Evolutionary conservation across 345 rosid genomes (phyloP).

Genomic region (Hypericum androsaemum): DNA sequence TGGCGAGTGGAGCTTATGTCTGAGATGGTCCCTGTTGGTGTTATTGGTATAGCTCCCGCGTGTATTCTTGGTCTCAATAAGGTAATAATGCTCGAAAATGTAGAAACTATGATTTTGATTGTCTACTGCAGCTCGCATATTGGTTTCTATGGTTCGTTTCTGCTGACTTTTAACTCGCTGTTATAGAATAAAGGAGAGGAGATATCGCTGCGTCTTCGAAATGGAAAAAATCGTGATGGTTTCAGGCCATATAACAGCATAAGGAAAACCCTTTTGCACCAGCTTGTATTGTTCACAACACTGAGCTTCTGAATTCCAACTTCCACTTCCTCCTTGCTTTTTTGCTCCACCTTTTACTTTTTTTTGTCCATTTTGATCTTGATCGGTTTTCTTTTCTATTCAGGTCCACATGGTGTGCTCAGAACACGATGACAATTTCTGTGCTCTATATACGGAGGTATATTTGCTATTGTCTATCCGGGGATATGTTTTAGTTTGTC

Average conservation of each 20-base stretch:
- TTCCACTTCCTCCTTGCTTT: too few relatives aligned
- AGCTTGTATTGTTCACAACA: slow-evolving; percentile 49
- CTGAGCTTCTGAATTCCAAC: neutral
- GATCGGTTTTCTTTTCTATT: neutral
- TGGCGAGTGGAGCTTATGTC: slow-evolving; percentile 91
- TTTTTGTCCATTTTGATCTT: slow-evolving; percentile 9
- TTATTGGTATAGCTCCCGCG: slow-evolving; percentile 81
- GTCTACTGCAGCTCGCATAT: neutral
- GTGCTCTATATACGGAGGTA: slow-evolving; percentile 79
- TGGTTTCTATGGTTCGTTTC: neutral
- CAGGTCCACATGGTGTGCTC: slow-evolving; percentile 95
- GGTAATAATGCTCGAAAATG: slow-evolving; percentile 44
- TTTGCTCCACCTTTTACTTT: neutral
- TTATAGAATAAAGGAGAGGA: slow-evolving; percentile 89
- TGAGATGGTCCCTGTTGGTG: slow-evolving; percentile 95
- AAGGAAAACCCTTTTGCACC: slow-evolving; percentile 83
- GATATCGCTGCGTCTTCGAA: slow-evolving; percentile 89
- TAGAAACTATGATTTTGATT: neutral
- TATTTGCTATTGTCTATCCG: slow-evolving; percentile 8
- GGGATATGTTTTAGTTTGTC: neutral
- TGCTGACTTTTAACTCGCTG: slow-evolving; percentile 8
- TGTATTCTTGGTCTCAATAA: slow-evolving; percentile 83
- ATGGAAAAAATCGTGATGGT: too few relatives aligned
- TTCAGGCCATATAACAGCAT: slow-evolving; percentile 90
- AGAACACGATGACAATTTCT: slow-evolving; percentile 82